Base-by-base conservation (phyloP, 2,329 filamentous ascomycete genomes). In the Biscogniauxia mediterranea region DNA sequence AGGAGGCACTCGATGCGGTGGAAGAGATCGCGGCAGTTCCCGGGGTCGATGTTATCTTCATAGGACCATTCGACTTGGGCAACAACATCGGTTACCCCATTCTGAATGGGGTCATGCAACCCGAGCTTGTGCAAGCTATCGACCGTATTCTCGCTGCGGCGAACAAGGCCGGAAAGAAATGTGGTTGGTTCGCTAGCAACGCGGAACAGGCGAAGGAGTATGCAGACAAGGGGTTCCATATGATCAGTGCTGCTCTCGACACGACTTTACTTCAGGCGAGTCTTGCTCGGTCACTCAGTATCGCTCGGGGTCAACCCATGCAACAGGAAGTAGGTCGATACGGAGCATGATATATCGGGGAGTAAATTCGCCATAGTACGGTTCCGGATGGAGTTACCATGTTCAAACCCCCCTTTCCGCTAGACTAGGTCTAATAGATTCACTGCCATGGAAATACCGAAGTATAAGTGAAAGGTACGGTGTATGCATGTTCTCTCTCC, bases 1-100 rank as follows among this genome's bases (percentile, higher is more conserved):
- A 78, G 62, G 86, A 88, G 70, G 86, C 86, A 0, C 76, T 89
- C 15, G 81, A 85, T 0, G 75, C 76, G 13, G 81, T 89, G 1
- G 85, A 89, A 38, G 83, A 83, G 54, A 89, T 90, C 71, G 85
- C 85, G 51, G 78, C 81, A 20, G 77, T 87, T 21, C 75, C 84
- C 3, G 85, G 85, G 3, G 78, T 89, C 21, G 87, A 90, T 63
- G 81, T 87, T 4, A 74, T 89, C 23, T 89, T 89, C 70, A 80
- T 89, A 54, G 87, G 87, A 0, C 87, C 87, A 1, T 89, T 88
- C 69, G 87, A 89, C 68, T 78, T 89, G 57, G 88, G 83, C 55
- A 86, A 87, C 71, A 87, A 83, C 66, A 85, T 88, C 53, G 85
- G 85, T 0, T 75, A 83, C 57, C 85, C 89, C 0, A 84, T 91